These are phyloP conservation scores for Calonectria montana DNA, from an alignment of 2,329 filamentous ascomycete species.

Conservation along the genomic window DNA sequence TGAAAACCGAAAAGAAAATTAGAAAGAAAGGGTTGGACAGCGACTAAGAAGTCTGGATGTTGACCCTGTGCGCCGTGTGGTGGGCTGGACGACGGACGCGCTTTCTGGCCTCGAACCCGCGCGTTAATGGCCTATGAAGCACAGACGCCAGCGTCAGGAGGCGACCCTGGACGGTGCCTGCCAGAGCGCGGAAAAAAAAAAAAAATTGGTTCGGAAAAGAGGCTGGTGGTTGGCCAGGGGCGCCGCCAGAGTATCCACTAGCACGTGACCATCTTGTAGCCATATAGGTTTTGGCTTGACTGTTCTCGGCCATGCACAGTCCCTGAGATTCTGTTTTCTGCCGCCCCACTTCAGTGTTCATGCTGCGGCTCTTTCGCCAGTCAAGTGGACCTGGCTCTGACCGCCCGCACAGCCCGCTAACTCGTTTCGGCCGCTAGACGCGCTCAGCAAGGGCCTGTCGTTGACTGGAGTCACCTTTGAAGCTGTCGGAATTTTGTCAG, in stretches of 20 bases:
- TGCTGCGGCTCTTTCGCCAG: slow-evolving; percentile 7
- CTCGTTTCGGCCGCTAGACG: slow-evolving; percentile 12
- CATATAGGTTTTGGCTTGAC: background rate
- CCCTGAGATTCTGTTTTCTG: slow-evolving; percentile 1
- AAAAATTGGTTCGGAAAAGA: background rate
- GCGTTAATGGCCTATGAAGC: slow-evolving; percentile 22
- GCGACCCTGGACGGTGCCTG: slow-evolving; percentile 5
- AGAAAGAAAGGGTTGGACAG: slow-evolving; percentile 5
- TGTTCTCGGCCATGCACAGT: background rate
- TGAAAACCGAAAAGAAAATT: background rate
- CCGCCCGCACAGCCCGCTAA: background rate
- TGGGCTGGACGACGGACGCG: slow-evolving; percentile 27
- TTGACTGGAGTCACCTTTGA: slow-evolving; percentile 4
- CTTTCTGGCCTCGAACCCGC: slow-evolving; percentile 22
- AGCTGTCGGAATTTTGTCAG: slow-evolving; percentile 23
- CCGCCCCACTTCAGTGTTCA: background rate
- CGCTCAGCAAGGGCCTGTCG: slow-evolving; percentile 12
- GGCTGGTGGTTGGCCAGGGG: background rate
- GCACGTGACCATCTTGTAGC: background rate
- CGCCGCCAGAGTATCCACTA: background rate
- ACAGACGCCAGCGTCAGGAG: slow-evolving; percentile 16
- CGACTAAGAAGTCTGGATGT: slow-evolving; percentile 24
- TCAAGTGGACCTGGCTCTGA: background rate
- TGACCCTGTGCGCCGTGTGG: slow-evolving; percentile 17
- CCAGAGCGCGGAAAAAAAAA: slow-evolving; percentile 10